Evolutionary conservation across 2,329 filamentous ascomycete genomes (phyloP), one percentile per base, ranked within the genome.

Genomic region (Emmonsiellopsis sp.): DNA sequence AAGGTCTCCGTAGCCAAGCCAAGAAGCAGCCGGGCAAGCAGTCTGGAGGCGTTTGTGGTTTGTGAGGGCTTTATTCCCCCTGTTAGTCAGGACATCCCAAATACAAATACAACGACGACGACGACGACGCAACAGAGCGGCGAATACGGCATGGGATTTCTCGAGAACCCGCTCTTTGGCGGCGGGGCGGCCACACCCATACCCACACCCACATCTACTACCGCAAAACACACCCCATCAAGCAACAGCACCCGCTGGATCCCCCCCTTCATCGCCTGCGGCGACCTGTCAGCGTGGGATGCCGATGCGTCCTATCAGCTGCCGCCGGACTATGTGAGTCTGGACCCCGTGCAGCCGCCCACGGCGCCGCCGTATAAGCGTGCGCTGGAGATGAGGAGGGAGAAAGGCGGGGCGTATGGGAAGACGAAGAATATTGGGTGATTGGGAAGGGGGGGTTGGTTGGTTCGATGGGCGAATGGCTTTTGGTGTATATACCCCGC

Each of bases 21-120:
- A 2, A 78, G 93, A 52, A 95, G 89, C 58, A 95, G 89, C 64
- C 81, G 93, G n/a, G 93, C 92, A 1, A 97, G 92, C 70, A 95
- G 90, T 70, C 84, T 98, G 17, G 93, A 98, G 69, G 92, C 93
- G 0, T 98, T 98, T 62, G 88, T 98, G 46, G 92, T 98, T 13
- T 96, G 93, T 68, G 80, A 94, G 62, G 88, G 90, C 56, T 98
- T 97, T 67, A 91, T 89, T 3, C 91, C 92, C 0, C 71, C 70
- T 1, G 60, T 72, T 2, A 65, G 72, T 40, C 72, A 71, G 59
- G 79, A 59, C 60, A 31, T 3, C 13, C 11, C 45, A 37, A 47
- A n/a, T 32, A 31, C 21, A 17, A n/a, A 10, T 27, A 34, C 42
- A 39, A 34, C 40, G 46, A 36, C 10, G 8, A 31, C 49, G 6